These are phyloP conservation scores for Microascus cirrosus DNA, from an alignment of 2,329 filamentous ascomycete genomes.

Conservation along the genomic window DNA sequence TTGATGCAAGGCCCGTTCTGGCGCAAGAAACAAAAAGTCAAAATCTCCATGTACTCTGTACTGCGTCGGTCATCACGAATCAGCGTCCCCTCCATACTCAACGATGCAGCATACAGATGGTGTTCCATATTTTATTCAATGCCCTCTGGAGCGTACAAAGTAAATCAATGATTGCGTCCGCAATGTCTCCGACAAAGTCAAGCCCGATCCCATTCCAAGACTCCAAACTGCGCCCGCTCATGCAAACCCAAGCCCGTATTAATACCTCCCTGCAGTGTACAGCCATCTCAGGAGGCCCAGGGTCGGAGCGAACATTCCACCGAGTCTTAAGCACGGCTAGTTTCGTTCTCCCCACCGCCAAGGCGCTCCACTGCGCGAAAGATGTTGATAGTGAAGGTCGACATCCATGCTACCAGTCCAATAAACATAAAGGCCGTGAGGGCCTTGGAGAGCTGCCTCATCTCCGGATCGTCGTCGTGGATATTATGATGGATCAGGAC, in stretches of 20 bases:
- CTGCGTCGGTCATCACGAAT: neutral
- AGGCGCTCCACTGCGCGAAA: constrained; percentile 56
- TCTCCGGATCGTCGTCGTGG: constrained; percentile 4
- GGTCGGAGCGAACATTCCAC: neutral
- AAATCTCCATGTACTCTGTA: no score
- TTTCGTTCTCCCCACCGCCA: constrained; percentile 38
- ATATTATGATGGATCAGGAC: constrained; percentile 58
- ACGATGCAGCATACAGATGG: neutral
- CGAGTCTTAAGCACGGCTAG: neutral
- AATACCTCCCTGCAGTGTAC: neutral
- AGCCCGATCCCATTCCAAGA: neutral
- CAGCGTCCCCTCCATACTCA: neutral
- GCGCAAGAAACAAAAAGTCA: no score
- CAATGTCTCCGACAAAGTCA: neutral
- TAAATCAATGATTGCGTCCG: neutral
- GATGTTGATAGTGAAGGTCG: constrained; percentile 80
- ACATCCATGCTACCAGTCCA: constrained; percentile 77
- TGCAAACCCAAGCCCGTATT: neutral
- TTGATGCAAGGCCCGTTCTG: no score
- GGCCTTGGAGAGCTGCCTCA: constrained; percentile 38
- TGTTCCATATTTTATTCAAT: neutral
- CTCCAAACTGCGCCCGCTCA: neutral
- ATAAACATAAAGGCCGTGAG: constrained; percentile 70
- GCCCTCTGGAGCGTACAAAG: neutral
- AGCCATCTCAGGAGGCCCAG: neutral